Evolutionary conservation across 306 rosid genomes (phyloP).

Genomic region (Quillaja saponaria): DNA sequence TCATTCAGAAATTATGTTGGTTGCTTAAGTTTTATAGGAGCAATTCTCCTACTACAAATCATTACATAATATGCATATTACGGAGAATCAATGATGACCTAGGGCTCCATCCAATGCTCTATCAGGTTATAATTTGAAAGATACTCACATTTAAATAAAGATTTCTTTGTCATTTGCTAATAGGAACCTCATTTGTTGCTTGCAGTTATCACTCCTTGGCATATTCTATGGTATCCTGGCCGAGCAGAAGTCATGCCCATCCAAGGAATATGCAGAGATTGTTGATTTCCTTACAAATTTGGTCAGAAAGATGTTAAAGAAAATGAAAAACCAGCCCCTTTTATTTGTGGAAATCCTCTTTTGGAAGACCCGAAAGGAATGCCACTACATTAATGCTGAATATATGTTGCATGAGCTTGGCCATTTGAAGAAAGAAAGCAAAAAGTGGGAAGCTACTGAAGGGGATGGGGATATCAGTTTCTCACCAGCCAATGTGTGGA

Average conservation of each 20-base stretch:
- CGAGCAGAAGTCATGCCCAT: slow-evolving; percentile 75
- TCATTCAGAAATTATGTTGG: slow-evolving; percentile 87
- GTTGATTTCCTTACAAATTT: slow-evolving; percentile 68
- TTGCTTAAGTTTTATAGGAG: slow-evolving; percentile 92
- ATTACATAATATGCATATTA: slow-evolving; percentile 72
- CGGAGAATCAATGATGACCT: slow-evolving; percentile 77
- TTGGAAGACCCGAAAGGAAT: slow-evolving; percentile 92
- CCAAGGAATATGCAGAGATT: slow-evolving; percentile 54
- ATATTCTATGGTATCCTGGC: slow-evolving; percentile 69
- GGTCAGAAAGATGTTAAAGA: slow-evolving; percentile 82
- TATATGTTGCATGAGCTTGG: slow-evolving; percentile 80
- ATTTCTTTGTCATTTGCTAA: slow-evolving; percentile 21
- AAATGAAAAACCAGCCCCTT: slow-evolving; percentile 84
- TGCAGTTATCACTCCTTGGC: slow-evolving; percentile 81
- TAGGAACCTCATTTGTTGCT: slow-evolving; percentile 30
- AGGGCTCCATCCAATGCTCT: slow-evolving; percentile 86
- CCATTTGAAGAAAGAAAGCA: slow-evolving; percentile 57
- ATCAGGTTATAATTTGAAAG: slow-evolving; percentile 64
- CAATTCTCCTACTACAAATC: slow-evolving; percentile 70
- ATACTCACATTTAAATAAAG: slow-evolving; percentile 26
- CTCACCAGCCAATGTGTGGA: slow-evolving; percentile 53
- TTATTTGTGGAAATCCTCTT: slow-evolving; percentile 87
- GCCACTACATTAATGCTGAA: slow-evolving; percentile 85
- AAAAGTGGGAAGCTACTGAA: slow-evolving; percentile 46
- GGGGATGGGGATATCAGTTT: slow-evolving; percentile 51